A percentile compares a stretch with the other conserved stretches of the same genome.
phyloP scores from a whole-genome alignment of 129 eudicot genomes.

The Rutidosis leptorrhynchoides region DNA sequence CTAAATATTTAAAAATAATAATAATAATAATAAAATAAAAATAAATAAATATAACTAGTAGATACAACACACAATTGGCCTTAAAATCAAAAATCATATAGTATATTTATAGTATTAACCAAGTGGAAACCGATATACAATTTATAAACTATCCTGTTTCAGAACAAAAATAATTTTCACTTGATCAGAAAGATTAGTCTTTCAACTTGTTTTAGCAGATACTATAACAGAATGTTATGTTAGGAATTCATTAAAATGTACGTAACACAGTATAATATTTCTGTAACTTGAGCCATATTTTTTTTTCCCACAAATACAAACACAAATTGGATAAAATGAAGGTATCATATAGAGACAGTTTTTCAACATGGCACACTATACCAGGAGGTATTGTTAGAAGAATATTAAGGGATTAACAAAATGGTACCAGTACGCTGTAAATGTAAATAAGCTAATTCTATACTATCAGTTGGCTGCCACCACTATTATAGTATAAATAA shows the following conservation, averaged over 20 bases:
- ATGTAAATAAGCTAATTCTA: not conserved
- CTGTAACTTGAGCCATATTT: not conserved
- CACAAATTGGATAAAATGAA: not conserved
- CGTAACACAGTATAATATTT: not conserved
- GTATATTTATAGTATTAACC: too few relatives aligned
- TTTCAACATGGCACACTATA: not conserved
- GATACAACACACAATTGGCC: too few relatives aligned
- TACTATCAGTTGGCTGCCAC: not conserved
- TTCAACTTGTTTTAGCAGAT: not conserved
- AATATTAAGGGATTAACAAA: slow-evolving; percentile 4
- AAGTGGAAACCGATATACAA: too few relatives aligned
- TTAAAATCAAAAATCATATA: too few relatives aligned
- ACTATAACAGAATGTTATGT: not conserved
- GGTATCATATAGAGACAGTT: not conserved
- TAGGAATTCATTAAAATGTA: not conserved
- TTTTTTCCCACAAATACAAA: not conserved
- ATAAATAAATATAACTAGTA: too few relatives aligned
- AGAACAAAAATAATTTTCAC: not conserved
- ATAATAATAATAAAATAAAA: too few relatives aligned
- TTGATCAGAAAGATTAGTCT: not conserved
- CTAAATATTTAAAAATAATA: too few relatives aligned
- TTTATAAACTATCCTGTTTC: too few relatives aligned
- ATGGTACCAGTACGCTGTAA: slow-evolving; percentile 15
- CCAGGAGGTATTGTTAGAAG: not conserved
- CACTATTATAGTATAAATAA: too few relatives aligned